Conservation (phyloP, 2,329 filamentous ascomycete genomes). For the Ophiocordyceps camponoti-rufipedis region DNA sequence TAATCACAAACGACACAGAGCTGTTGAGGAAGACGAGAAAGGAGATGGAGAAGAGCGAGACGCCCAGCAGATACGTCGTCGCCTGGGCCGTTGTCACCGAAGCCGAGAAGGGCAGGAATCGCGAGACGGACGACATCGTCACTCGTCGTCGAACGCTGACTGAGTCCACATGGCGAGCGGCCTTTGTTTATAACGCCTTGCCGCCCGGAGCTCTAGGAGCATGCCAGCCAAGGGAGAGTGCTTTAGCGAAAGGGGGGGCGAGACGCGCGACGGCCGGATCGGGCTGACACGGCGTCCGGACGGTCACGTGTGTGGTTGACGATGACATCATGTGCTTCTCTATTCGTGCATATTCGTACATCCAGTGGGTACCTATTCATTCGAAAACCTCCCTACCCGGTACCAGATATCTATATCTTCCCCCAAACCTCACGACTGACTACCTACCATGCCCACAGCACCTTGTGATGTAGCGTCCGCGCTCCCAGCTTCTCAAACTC, state of each 20-base stretch:
- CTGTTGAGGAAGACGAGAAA: slow-evolving; percentile 84
- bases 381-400: neutral
- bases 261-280: neutral
- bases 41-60: slow-evolving; percentile 73
- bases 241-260: neutral
- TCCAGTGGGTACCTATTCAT: too few species aligned
- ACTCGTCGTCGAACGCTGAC: neutral
- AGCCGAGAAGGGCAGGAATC: slow-evolving; percentile 37
- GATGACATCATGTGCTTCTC: too few species aligned
- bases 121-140: slow-evolving; percentile 19
- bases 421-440: too few species aligned
- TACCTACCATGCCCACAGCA: slow-evolving; percentile 38
- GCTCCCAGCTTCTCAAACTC: slow-evolving; percentile 80
- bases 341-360: too few species aligned
- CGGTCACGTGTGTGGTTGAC: neutral
- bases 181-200: neutral
- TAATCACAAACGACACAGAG: slow-evolving; percentile 69
- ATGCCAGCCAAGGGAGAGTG: neutral
- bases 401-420: slow-evolving; percentile 2
- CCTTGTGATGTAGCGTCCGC: slow-evolving; percentile 71
- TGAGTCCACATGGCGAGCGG: slow-evolving; percentile 4
- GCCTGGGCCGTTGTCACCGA: slow-evolving; percentile 43
- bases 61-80: slow-evolving; percentile 61
- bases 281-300: neutral
- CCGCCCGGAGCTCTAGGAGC: neutral